Percentiles rank a stretch among this genome's conserved stretches.
Evolutionary conservation across 768 basidiomycete genomes (phyloP).

Genomic region (Sarcodon aspratus): DNA sequence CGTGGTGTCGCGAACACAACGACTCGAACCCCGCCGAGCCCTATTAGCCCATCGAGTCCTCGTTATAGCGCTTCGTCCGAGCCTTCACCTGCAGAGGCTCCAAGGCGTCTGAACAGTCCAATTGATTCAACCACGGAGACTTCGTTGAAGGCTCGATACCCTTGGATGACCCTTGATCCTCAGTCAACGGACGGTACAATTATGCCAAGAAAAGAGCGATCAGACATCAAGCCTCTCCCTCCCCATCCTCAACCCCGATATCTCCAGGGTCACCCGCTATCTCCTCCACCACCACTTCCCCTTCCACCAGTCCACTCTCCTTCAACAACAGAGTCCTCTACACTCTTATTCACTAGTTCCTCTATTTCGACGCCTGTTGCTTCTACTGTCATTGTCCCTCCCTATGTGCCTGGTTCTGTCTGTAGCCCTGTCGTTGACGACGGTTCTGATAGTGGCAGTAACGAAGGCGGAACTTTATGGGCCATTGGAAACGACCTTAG

Average conservation of each 20-base stretch:
- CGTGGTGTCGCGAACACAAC: not conserved
- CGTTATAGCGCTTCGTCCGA: not conserved
- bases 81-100: not conserved
- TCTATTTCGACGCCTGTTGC: not conserved
- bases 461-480: constrained; percentile 35
- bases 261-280: not conserved
- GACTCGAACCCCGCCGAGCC: not conserved
- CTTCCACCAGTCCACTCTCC: not conserved
- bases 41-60: not conserved
- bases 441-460: constrained; percentile 33
- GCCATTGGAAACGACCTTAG: constrained; percentile 10
- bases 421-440: constrained; percentile 18
- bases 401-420: constrained; percentile 2
- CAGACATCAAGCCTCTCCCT: not conserved
- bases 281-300: not conserved
- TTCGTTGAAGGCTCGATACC: not conserved
- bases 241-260: not conserved
- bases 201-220: not conserved
- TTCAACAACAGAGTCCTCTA: not conserved
- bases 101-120: not conserved
- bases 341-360: not conserved
- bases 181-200: not conserved
- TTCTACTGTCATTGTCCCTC: constrained; percentile 1
- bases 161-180: not conserved
- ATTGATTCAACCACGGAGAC: not conserved